Conservation (phyloP, 257 asterid genomes). For the Nicotiana noctiflora region DNA sequence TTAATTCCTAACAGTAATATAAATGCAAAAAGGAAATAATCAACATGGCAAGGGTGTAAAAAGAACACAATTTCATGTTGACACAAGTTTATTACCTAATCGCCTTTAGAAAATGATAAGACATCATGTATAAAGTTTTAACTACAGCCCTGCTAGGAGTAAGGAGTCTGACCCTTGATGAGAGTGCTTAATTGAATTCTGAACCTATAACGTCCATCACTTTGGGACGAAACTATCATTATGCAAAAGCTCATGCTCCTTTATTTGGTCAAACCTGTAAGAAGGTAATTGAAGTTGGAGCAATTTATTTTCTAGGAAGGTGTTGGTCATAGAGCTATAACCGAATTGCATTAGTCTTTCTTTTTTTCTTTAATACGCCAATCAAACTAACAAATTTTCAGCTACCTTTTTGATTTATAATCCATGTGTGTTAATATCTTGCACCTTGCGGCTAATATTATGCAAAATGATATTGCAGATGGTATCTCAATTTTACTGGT, state of each 20-base stretch:
- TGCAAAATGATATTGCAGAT: slow-evolving; percentile 33
- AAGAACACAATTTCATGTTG: neutral
- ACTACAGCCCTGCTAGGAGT: neutral
- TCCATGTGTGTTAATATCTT: neutral
- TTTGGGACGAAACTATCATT: neutral
- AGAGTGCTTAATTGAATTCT: neutral
- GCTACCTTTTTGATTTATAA: neutral
- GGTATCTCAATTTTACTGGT: slow-evolving; percentile 35
- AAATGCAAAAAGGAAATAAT: neutral
- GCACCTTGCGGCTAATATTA: neutral
- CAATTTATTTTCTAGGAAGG: neutral
- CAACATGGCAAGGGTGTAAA: neutral
- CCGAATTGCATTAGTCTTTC: neutral
- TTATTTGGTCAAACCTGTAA: neutral
- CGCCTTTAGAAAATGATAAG: neutral
- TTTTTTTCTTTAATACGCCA: neutral
- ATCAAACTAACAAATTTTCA: neutral
- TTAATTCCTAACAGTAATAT: neutral
- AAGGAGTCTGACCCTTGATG: neutral
- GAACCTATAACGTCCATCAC: neutral
- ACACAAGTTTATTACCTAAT: neutral
- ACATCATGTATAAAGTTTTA: neutral
- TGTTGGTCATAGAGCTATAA: neutral
- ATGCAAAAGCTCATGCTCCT: neutral
- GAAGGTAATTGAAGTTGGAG: neutral